Evolutionary conservation across 805 yeast species (phyloP).

Genomic region (Vanderwaltozyma yarrowii): DNA sequence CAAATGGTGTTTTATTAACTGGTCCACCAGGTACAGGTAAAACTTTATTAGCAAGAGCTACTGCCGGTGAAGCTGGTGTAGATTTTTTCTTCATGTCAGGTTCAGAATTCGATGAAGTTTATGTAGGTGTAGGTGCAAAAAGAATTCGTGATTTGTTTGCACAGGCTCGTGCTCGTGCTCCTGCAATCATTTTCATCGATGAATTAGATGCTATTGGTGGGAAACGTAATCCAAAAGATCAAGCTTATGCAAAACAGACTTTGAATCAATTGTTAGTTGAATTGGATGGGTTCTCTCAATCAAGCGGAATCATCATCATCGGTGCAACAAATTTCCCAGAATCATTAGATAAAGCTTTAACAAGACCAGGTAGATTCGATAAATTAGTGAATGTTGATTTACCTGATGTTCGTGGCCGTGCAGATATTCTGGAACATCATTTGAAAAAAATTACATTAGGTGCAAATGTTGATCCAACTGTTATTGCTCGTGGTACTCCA

Average conservation of each 20-base stretch:
- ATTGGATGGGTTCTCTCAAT: conserved; percentile 88
- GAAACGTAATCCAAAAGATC: conserved; percentile 93
- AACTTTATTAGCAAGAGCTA: conserved; percentile 91
- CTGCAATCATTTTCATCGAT: conserved; percentile 94
- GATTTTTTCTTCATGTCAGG: conserved; percentile 99
- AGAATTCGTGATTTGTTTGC: conserved; percentile 88
- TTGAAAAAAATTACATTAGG: conserved; percentile 84
- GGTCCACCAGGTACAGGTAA: conserved; percentile 99
- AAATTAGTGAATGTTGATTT: conserved; percentile 89
- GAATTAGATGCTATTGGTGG: conserved; percentile 99
- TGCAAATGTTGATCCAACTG: conserved; percentile 74
- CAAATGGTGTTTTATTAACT: conserved; percentile 91
- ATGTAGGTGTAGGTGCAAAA: conserved; percentile 98
- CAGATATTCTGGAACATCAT: conserved; percentile 85
- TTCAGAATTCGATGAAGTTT: conserved; percentile 94
- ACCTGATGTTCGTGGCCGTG: conserved; percentile 96
- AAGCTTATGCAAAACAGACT: conserved; percentile 96
- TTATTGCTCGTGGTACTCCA: conserved; percentile 94
- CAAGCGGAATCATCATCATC: conserved; percentile 86
- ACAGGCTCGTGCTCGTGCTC: conserved; percentile 91
- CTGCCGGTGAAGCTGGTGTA: conserved; percentile 98
- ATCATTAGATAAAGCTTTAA: conserved; percentile 88
- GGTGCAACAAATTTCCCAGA: conserved; percentile 99
- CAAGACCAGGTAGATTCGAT: conserved; percentile 98
- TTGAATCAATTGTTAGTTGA: conserved; percentile 92